Conservation (phyloP, 805 yeast species). For the Komagataella phaffii region DNA sequence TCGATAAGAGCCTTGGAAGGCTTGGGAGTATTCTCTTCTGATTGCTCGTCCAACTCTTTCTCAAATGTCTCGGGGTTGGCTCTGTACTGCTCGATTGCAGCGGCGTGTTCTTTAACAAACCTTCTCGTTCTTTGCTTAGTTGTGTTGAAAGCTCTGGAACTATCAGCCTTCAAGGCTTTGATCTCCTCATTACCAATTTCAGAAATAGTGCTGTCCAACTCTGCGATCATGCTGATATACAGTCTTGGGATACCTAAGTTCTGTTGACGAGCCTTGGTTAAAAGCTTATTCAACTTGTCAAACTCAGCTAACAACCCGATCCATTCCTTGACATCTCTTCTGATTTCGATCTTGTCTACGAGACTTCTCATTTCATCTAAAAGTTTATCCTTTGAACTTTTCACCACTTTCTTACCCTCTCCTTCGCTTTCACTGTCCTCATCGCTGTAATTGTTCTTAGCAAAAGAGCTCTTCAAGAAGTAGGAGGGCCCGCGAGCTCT, state of each 20-base stretch:
- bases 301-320: conserved; percentile 58
- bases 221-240: conserved; percentile 55
- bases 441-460: conserved; percentile 22
- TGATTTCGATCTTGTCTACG: conserved; percentile 54
- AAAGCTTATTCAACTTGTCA: conserved; percentile 59
- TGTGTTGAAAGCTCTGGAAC: conserved; percentile 78
- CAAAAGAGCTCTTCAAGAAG: conserved; percentile 35
- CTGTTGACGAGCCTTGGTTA: conserved; percentile 65
- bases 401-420: conserved; percentile 75
- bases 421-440: conserved; percentile 35
- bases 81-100: conserved; percentile 44
- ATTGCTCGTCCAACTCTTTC: conserved; percentile 23
- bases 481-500: conserved; percentile 33
- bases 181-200: conserved; percentile 38
- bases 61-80: conserved; percentile 68
- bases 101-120: conserved; percentile 55
- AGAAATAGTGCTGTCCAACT: conserved; percentile 54
- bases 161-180: conserved; percentile 70
- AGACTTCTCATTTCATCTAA: conserved; percentile 70
- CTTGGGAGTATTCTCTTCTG: conserved; percentile 13
- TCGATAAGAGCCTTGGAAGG: conserved; percentile 16
- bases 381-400: conserved; percentile 86
- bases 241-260: conserved; percentile 58
- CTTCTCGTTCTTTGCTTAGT: conserved; percentile 81
- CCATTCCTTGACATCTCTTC: conserved; percentile 70